Evolutionary conservation across 192 early-diverging fungal species (phyloP).

Genomic region (Radiomyces spectabilis): DNA sequence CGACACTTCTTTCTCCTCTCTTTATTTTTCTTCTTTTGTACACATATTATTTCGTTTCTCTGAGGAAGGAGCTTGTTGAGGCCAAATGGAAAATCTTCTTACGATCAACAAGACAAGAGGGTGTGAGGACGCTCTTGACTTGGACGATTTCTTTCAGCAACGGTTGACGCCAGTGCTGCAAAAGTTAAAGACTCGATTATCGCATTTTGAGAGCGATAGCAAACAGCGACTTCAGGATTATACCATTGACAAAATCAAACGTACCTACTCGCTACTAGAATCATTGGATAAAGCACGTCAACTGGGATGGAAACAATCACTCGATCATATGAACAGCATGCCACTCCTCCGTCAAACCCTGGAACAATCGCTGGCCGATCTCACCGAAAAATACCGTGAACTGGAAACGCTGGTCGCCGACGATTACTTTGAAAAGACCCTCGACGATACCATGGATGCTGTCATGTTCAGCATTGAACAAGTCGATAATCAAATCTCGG

Average conservation of each 20-base stretch:
- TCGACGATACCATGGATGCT: slow-evolving; percentile 22
- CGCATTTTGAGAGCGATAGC: slow-evolving; percentile 9
- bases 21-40: neutral
- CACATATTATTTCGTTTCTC: too few relatives aligned
- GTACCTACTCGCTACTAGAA: slow-evolving; percentile 8
- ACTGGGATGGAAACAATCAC: neutral
- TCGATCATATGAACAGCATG: too few relatives aligned
- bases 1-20: neutral
- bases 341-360: slow-evolving; percentile 33
- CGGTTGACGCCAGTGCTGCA: slow-evolving; percentile 15
- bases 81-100: slow-evolving; percentile 11
- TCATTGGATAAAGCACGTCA: slow-evolving; percentile 16
- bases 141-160: slow-evolving; percentile 20
- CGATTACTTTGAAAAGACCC: slow-evolving; percentile 3
- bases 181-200: slow-evolving; percentile 13
- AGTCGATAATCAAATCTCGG: slow-evolving; percentile 18
- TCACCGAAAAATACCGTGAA: slow-evolving; percentile 39
- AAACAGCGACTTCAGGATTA: slow-evolving; percentile 9
- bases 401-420: slow-evolving; percentile 27
- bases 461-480: slow-evolving; percentile 25
- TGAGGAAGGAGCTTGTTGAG: too few relatives aligned
- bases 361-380: slow-evolving; percentile 28
- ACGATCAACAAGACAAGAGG: slow-evolving; percentile 9
- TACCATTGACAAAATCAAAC: slow-evolving; percentile 11
- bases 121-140: slow-evolving; percentile 12